Base-by-base conservation (phyloP, 495 filamentous ascomycete species). In the Trichocladium uniseriatum region DNA sequence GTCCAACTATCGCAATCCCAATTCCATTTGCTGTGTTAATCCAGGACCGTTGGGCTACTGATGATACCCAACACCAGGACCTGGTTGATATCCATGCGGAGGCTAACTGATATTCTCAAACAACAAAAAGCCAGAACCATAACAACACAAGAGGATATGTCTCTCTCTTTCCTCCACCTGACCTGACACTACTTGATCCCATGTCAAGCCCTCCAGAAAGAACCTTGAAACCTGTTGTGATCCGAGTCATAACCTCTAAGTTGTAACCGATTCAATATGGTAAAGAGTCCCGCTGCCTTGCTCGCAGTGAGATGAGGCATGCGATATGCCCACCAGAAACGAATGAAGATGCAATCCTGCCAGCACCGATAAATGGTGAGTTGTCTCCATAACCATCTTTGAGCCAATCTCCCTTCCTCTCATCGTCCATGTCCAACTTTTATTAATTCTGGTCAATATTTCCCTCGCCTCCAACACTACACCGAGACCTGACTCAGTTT, bases 361-460 rank as follows among this genome's bases (percentile, higher is more conserved):
- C 24, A 27, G 8, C 24, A 3, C 3, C 24, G 24, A 3, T 8
- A 3, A 27, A n/a, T n/a, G n/a, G n/a, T n/a, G n/a, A n/a, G n/a
- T n/a, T n/a, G n/a, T 8, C 24, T 8, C 24, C 24, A 8, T 27
- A 27, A 27, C 24, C 24, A 27, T 27, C 3, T 8, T 27, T 8
- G 8, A 27, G 24, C 24, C 24, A 27, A 32, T 32, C 31, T 32
- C 31, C 3, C 31, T 6, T 10, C 31, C 4, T 32, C 31, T 11
- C 31, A 3, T 10, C 7, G 5, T 6, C 5, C 31, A 32, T 32
- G 5, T 2, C 31, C 31, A 4, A 13, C 11, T 35, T 13, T 36
- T 45, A 6, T 27, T 27, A 5, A 5, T 27, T 21, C 16, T 40
- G 69, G 54, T 16, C 62, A 49, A 24, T 34, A 43, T 43, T 45